A percentile compares a stretch with the other conserved stretches of the same genome.
Conservation (phyloP, 371 early-diverging fungal genomes). For the Modicella reniformis region DNA sequence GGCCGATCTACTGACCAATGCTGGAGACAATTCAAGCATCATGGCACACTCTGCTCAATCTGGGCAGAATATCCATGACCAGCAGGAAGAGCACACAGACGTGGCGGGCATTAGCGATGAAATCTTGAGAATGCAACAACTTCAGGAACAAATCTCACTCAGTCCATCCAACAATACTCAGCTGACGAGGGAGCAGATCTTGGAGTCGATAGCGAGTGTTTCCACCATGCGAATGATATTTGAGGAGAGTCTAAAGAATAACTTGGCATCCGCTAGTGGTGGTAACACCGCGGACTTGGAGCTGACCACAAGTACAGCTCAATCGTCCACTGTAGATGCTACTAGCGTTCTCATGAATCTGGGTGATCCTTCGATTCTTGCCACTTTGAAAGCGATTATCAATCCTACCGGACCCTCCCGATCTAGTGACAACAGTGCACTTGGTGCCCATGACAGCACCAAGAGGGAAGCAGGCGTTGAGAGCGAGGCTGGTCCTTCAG, state of each 20-base stretch:
- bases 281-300: conserved; percentile 7
- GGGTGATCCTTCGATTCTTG: conserved; percentile 37
- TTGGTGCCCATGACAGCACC: neutral
- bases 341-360: conserved; percentile 30
- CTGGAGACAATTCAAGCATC: conserved; percentile 8
- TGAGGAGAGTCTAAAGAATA: conserved; percentile 28
- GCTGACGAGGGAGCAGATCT: conserved; percentile 32
- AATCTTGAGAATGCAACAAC: conserved; percentile 40
- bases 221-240: conserved; percentile 35
- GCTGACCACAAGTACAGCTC: neutral
- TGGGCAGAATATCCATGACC: conserved; percentile 1
- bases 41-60: conserved; percentile 3
- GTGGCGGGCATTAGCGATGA: conserved; percentile 29
- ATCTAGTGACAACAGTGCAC: neutral
- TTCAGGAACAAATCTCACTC: conserved; percentile 42
- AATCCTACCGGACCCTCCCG: conserved; percentile 2
- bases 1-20: conserved; percentile 30
- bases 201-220: conserved; percentile 37
- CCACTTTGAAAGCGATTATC: conserved; percentile 23
- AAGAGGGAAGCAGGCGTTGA: neutral
- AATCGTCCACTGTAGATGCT: conserved; percentile 11
- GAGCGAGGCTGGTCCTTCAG: neutral
- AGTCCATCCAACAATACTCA: conserved; percentile 14
- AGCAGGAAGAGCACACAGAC: conserved; percentile 1
- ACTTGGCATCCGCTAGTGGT: neutral